Conservation (phyloP, 2,329 filamentous ascomycete genomes). For the Claviceps spartinae region DNA sequence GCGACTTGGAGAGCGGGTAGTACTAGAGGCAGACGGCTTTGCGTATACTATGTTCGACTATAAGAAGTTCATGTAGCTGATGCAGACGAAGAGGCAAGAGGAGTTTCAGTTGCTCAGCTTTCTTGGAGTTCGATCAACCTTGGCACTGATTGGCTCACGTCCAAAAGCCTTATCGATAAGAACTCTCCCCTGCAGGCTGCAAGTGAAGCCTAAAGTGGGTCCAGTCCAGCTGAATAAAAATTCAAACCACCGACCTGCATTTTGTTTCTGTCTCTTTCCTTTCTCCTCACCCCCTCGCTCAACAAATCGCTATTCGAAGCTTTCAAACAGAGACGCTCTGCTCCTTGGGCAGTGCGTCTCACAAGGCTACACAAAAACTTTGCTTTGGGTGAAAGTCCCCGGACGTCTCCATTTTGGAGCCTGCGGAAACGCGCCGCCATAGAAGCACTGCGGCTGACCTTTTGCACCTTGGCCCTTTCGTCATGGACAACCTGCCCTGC, state of each 20-base stretch:
- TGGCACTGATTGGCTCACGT: slow-evolving; percentile 1
- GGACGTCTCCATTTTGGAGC: slow-evolving; percentile 51
- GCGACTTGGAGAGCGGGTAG: background rate
- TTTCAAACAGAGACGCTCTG: slow-evolving; percentile 62
- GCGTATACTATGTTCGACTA: background rate
- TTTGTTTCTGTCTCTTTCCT: slow-evolving; percentile 15
- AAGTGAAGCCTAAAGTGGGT: slow-evolving; percentile 5
- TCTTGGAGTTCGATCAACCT: background rate
- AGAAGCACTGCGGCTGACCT: slow-evolving; percentile 94
- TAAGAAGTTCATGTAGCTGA: background rate
- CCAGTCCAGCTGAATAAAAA: slow-evolving; percentile 16
- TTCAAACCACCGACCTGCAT: slow-evolving; percentile 1
- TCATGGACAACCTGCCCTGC: slow-evolving; percentile 22
- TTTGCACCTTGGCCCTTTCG: slow-evolving; percentile 41
- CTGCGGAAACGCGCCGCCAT: slow-evolving; percentile 99
- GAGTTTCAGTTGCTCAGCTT: background rate
- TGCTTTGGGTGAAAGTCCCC: slow-evolving; percentile 99
- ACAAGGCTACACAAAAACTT: slow-evolving; percentile 12
- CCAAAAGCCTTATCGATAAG: background rate
- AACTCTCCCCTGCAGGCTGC: background rate
- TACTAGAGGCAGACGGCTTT: background rate
- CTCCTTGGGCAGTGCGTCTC: slow-evolving; percentile 16
- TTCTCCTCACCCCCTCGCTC: slow-evolving; percentile 64
- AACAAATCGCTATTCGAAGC: slow-evolving; percentile 99
- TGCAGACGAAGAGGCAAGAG: background rate